These are phyloP conservation scores for Aspergillus japonicus DNA, from an alignment of 2,329 filamentous ascomycete species.

Conservation along the genomic window DNA sequence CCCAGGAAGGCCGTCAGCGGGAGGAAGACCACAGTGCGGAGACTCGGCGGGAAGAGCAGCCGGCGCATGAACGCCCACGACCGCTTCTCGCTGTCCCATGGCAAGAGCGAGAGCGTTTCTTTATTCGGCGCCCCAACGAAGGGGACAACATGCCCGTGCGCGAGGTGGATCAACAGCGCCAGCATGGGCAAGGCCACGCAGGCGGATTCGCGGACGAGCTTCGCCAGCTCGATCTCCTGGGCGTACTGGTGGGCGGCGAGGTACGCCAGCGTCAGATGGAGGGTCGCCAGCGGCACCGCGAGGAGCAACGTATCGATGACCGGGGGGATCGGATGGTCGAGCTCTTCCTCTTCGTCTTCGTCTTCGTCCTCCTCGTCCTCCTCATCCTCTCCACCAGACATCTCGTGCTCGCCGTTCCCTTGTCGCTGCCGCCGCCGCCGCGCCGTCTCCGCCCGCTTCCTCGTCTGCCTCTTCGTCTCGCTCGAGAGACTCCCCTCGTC, in stretches of 20 bases:
- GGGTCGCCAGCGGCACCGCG: slow-evolving; percentile 42
- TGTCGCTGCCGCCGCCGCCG: neutral
- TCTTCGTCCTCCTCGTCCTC: neutral
- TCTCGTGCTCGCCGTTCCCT: neutral
- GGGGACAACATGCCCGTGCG: slow-evolving; percentile 45
- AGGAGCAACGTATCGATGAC: slow-evolving; percentile 46
- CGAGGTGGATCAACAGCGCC: slow-evolving; percentile 45
- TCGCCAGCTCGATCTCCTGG: slow-evolving; percentile 33
- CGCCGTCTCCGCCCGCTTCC: no score
- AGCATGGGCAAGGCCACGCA: slow-evolving; percentile 44
- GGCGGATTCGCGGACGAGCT: slow-evolving; percentile 37
- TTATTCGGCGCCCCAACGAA: slow-evolving; percentile 19
- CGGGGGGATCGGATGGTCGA: slow-evolving; percentile 33
- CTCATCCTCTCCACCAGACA: slow-evolving; percentile 7
- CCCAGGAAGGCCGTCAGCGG: slow-evolving; percentile 49
- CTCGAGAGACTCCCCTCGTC: slow-evolving; percentile 25
- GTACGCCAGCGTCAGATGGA: slow-evolving; percentile 48
- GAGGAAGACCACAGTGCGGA: slow-evolving; percentile 28
- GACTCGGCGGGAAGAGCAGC: slow-evolving; percentile 34
- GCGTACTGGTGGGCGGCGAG: slow-evolving; percentile 50
- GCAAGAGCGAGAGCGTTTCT: slow-evolving; percentile 25
- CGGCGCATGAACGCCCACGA: slow-evolving; percentile 28
- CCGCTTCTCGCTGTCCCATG: slow-evolving; percentile 26
- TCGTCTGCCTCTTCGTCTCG: slow-evolving; percentile 15
- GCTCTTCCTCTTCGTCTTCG: neutral